Base-by-base conservation (phyloP, 768 basidiomycete genomes). In the Sutorius australiensis region DNA sequence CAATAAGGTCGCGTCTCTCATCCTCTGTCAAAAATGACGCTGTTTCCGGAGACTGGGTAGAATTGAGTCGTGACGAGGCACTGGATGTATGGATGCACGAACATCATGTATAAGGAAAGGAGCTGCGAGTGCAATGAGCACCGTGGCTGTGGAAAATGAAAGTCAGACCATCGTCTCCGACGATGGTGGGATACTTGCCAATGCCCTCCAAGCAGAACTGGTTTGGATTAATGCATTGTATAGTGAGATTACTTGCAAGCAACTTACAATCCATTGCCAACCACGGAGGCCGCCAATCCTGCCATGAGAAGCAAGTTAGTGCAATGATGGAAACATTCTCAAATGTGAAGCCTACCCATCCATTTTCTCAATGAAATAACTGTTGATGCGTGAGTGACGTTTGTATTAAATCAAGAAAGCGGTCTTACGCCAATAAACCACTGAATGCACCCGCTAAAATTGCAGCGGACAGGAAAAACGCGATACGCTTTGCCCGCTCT, bases 381-480 rank as follows among this genome's bases (percentile, higher is more conserved):
- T 80, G 28, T 50, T 4, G 8, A 17, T 50, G 19, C n/a, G 21
- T 59, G 5, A 60, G 47, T 31, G 19, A 9, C 9, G 13, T 33
- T 13, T 10, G 17, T n/a, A 33, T 4, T 9, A 7, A 24, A 34
- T 9, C 16, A 33, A 48, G 36, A 38, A 39, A 41, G n/a, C 1
- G 19, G 2, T 41, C 78, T 61, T 61, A 81, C 51, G 80, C 80
- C 16, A 65, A 67, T 40, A 81, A 52, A 31, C 81, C 80, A 44
- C 78, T 73, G 58, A 70, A 80, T 50, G 70, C 67, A 34, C 74
- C 82, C 24, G 80, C 77, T 42, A 79, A 54, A 2, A 80, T 82
- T 14, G 82, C 80, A 44, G 80, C 79, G 14, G 78, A 77, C 65
- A 79, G 76, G 72, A 86, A 84, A 14, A 84, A 64, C 1, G 83